These are phyloP conservation scores for Cryptococcus maquisensis DNA, from an alignment of 1,284 basidiomycete species.

Conservation along the genomic window DNA sequence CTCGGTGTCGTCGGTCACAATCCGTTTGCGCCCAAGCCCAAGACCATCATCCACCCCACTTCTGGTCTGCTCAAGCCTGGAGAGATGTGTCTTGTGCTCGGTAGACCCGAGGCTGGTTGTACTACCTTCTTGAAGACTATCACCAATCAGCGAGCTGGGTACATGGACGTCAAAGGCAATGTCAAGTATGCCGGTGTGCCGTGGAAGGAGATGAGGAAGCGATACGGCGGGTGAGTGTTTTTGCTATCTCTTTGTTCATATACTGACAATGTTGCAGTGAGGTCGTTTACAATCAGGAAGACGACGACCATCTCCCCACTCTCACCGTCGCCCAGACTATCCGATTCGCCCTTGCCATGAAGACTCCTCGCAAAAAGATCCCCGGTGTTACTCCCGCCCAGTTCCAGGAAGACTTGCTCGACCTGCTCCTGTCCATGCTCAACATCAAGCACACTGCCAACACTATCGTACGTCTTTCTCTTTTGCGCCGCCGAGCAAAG, in stretches of 20 bases:
- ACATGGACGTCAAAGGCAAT: conserved; percentile 52
- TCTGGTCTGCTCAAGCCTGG: conserved; percentile 69
- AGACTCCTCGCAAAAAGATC: conserved; percentile 55
- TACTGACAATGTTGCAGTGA: conserved; percentile 53
- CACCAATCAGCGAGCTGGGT: conserved; percentile 54
- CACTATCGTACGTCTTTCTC: conserved; percentile 49
- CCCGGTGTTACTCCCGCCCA: conserved; percentile 51
- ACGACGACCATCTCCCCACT: conserved; percentile 64
- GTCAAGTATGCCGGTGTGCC: conserved; percentile 58
- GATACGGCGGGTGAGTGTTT: conserved; percentile 53
- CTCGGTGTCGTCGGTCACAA: conserved; percentile 39
- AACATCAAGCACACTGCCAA: conserved; percentile 59
- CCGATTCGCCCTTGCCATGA: conserved; percentile 54
- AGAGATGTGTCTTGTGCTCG: conserved; percentile 57
- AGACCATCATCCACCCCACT: conserved; percentile 54
- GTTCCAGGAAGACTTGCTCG: conserved; percentile 54
- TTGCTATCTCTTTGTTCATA: background rate
- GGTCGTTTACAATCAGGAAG: conserved; percentile 70
- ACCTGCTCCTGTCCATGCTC: conserved; percentile 57
- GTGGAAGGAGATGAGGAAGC: conserved; percentile 53
- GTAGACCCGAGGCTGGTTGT: conserved; percentile 51
- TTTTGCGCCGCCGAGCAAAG: too few relatives aligned
- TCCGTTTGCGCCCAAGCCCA: conserved; percentile 52
- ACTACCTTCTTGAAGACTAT: conserved; percentile 54
- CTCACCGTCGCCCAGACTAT: conserved; percentile 59